Percentiles rank a stretch among this genome's conserved stretches.
phyloP scores from a whole-genome alignment of 2,329 filamentous ascomycete species.

The Geosmithia putterillii region DNA sequence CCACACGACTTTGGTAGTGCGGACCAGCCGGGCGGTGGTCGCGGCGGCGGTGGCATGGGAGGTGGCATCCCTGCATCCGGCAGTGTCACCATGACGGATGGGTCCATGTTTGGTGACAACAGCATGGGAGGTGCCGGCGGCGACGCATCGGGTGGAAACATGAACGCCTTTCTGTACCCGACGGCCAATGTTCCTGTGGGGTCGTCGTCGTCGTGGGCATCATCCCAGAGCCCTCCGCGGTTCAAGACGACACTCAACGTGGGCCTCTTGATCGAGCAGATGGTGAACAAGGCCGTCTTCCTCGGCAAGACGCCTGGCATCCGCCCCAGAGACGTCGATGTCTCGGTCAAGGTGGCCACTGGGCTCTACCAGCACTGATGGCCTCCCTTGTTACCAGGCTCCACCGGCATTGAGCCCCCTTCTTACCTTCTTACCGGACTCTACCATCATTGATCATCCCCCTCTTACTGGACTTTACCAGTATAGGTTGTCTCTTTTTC shows the following conservation, averaged over 20 bases:
- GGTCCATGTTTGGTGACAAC: not conserved
- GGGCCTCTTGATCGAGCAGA: constrained; percentile 10
- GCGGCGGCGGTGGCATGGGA: not conserved
- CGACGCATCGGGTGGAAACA: not conserved
- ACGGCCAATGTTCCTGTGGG: not conserved
- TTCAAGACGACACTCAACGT: constrained; percentile 9
- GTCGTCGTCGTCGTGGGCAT: not conserved
- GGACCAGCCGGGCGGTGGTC: not conserved
- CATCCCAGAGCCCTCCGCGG: not conserved
- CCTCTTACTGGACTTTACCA: too few relatives aligned
- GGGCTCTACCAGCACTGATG: constrained; percentile 3
- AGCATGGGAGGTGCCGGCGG: not conserved
- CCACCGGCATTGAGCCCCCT: too few relatives aligned
- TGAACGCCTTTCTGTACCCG: constrained; percentile 2
- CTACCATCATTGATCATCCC: too few relatives aligned
- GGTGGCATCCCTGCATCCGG: too few relatives aligned
- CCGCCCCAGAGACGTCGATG: constrained; percentile 22
- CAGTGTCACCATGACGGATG: not conserved
- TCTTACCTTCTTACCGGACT: too few relatives aligned
- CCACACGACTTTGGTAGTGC: constrained; percentile 21
- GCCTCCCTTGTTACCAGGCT: not conserved
- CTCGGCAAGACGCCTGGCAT: constrained; percentile 25
- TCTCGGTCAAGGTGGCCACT: constrained; percentile 15
- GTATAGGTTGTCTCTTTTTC: too few relatives aligned
- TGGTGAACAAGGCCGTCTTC: constrained; percentile 21